phyloP scores from a whole-genome alignment of 140 eudicot species.

The Oenanthe javanica region DNA sequence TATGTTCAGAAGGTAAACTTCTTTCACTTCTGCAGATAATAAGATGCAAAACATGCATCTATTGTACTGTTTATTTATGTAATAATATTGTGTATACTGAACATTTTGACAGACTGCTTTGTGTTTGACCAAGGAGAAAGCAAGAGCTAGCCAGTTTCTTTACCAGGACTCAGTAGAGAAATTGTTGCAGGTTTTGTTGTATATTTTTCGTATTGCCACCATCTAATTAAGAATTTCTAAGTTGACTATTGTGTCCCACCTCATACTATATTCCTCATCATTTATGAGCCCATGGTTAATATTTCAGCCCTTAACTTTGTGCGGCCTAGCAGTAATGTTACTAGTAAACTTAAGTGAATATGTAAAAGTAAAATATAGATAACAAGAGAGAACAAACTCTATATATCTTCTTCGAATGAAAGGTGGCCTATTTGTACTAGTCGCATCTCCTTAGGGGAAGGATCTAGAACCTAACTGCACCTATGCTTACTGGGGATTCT shows the following conservation, averaged over 20 bases:
- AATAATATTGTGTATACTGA: neutral
- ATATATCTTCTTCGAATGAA: neutral
- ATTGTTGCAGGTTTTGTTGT: conserved; percentile 28
- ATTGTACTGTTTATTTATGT: neutral
- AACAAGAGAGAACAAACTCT: neutral
- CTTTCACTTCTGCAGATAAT: neutral
- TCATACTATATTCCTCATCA: neutral
- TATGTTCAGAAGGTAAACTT: conserved; percentile 29
- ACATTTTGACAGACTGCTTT: conserved; percentile 24
- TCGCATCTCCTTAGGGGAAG: neutral
- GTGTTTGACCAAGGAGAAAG: conserved; percentile 33
- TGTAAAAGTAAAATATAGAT: neutral
- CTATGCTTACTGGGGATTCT: neutral
- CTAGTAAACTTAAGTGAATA: neutral
- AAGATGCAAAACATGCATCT: neutral
- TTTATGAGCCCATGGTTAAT: neutral
- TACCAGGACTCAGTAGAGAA: conserved; percentile 36
- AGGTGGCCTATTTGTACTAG: neutral
- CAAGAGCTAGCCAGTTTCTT: conserved; percentile 37
- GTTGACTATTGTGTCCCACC: neutral
- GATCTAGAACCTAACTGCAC: neutral
- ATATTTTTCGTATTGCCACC: neutral
- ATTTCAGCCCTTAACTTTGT: neutral
- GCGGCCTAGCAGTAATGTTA: neutral
- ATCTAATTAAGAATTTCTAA: neutral